Evolutionary conservation across 306 rosid genomes (phyloP), one percentile per base, ranked within the genome.

Genomic region (Lithocarpus polystachyus): DNA sequence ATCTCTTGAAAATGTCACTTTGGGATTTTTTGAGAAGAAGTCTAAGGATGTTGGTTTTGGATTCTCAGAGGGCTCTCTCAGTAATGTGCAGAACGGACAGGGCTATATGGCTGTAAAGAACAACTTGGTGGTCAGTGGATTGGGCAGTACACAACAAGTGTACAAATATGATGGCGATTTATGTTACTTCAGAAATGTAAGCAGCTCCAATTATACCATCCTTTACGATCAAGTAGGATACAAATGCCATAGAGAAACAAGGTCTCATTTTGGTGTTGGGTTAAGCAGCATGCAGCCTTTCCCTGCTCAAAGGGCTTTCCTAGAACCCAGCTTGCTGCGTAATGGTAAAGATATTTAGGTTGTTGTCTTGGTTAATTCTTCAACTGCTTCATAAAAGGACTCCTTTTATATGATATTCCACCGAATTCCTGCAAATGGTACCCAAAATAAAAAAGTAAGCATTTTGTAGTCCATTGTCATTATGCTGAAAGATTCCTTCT

Each of bases 191-290:
- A 87, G 98, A 87, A 88, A 88, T 82, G 79, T 93, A 23, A 93
- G 96, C 75, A 86, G 96, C 87, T 89, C 92, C 64, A 88, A 95
- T 83, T 93, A 84, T 80, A 89, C 95, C 22, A 87, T 92, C 77
- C 87, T 91, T 10, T 82, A 89, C 56, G 99, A 95, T 81, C n/a
- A 76, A 80, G 89, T 84, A 31, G 79, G 64, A 33, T 29, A 77
- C 59, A 73, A 57, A 2, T 96, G 99, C 87, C 56, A 26, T 67
- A 75, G 69, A 69, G 80, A 70, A 79, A 56, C 28, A 5, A 73
- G 45, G 24, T 57, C 84, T 68, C 29, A 19, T 48, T 18, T 22
- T 28, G 81, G 77, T 81, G 26, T 73, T 78, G 64, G 85, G 12
- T 70, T 81, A 74, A 3, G 79, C 64, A 82, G 53, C 73, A 60